Base-by-base conservation (phyloP, 495 filamentous ascomycete species). In the Amphirosellinia nigrospora region DNA sequence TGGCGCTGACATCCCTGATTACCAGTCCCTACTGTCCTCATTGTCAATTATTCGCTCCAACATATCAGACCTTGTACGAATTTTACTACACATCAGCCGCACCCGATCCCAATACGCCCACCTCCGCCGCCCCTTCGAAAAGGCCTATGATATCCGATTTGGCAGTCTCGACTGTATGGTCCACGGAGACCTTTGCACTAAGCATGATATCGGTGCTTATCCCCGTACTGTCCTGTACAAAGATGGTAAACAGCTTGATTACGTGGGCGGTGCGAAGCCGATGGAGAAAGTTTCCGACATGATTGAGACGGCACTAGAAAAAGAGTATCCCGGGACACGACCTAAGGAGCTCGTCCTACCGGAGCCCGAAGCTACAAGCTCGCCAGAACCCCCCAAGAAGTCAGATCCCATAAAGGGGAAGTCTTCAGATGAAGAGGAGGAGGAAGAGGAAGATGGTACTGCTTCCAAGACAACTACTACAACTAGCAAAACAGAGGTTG, bases 51-150 rank as follows among this genome's bases (percentile, higher is more conserved):
- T 89, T 93, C 72, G 93, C 92, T 41, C 96, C 96, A 32, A 90
- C 87, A 62, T 98, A 89, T 86, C 93, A 98, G 82, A 97, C 95
- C 8, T 82, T 97, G 28, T 97, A 97, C 82, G 96, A 98, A 79
- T 98, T 89, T 81, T 97, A 98, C 82, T 97, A 94, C 79, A 97
- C 95, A 8, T 96, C 92, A n/a, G 89, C 92, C 74, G 76, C 74
- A 62, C 72, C 82, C 32, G 75, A 82, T 61, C 48, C 74, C n/a
- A 67, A 76, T 21, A 73, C 72, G n/a, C 45, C 70, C 32, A 56
- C 71, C 2, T 62, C 67, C 28, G 66, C 73, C 26, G n/a, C 21
- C 70, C 76, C 26, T 90, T 89, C 64, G 83, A 82, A n/a, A 82
- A 86, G 43, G 96, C 90, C 78, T 98, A 98, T 79, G 88, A 97